Evolutionary conservation across 78 protist genomes (phyloP).

Genomic region (Dictyostelium purpureum): DNA sequence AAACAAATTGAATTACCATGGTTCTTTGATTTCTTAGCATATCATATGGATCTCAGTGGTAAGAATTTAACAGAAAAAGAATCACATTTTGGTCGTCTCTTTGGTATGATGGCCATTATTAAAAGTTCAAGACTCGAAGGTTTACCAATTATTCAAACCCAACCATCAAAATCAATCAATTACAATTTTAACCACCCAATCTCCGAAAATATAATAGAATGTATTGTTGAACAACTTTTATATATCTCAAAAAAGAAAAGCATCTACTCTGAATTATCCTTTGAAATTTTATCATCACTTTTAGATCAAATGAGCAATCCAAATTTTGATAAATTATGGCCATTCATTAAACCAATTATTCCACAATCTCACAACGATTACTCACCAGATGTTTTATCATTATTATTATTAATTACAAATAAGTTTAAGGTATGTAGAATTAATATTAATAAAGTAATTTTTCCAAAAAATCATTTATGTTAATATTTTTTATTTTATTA

Average conservation of each 20-base stretch:
- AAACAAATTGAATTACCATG: conserved; percentile 17
- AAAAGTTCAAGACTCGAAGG: conserved; percentile 12
- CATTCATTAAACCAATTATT: conserved; percentile 34
- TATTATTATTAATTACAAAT: conserved; percentile 37
- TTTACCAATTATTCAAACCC: background rate
- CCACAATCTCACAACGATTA: conserved; percentile 45
- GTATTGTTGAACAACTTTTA: conserved; percentile 41
- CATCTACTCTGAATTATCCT: conserved; percentile 25
- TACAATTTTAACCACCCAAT: conserved; percentile 40
- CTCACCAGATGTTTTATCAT: conserved; percentile 40
- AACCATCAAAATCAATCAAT: conserved; percentile 57
- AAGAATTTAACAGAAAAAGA: conserved; percentile 19
- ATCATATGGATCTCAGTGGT: conserved; percentile 44
- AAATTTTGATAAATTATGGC: conserved; percentile 31
- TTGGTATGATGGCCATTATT: conserved; percentile 67
- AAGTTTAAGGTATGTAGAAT: background rate
- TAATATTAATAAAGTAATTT: background rate
- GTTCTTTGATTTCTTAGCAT: conserved; percentile 11
- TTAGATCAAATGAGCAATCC: background rate
- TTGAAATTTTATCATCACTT: conserved; percentile 28
- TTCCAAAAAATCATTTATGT: background rate
- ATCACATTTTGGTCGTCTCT: conserved; percentile 54
- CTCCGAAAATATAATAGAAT: conserved; percentile 46
- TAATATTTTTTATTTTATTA: background rate
- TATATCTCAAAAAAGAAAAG: conserved; percentile 50